Evolutionary conservation across 768 basidiomycete species (phyloP).

Genomic region (Podaxis sp.): DNA sequence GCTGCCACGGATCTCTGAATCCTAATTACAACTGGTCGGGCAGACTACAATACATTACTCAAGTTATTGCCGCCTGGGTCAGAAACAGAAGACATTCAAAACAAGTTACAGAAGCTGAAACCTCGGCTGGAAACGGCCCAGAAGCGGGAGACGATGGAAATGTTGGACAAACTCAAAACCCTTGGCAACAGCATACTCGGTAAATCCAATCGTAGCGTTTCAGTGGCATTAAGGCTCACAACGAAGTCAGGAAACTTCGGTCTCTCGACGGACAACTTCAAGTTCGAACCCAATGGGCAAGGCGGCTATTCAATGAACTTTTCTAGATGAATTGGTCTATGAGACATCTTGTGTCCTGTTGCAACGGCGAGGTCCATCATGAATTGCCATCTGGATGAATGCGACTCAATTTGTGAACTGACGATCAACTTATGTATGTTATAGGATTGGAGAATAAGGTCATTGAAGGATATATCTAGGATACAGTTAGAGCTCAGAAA

Average conservation of each 20-base stretch:
- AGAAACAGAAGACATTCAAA: constrained; percentile 42
- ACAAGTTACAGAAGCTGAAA: constrained; percentile 51
- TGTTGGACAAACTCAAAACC: constrained; percentile 89
- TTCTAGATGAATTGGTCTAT: constrained; percentile 32
- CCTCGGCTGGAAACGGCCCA: constrained; percentile 72
- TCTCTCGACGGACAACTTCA: constrained; percentile 93
- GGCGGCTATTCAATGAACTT: constrained; percentile 98
- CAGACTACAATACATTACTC: constrained; percentile 79
- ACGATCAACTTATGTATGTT: constrained; percentile 31
- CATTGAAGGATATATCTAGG: constrained; percentile 43
- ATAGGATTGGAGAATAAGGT: constrained; percentile 40
- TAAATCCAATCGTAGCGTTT: constrained; percentile 21
- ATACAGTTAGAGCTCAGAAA: background rate
- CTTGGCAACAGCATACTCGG: constrained; percentile 89
- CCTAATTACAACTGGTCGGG: background rate
- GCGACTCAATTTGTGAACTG: background rate
- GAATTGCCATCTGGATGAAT: background rate
- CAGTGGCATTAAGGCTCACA: background rate
- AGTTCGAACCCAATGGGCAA: constrained; percentile 89
- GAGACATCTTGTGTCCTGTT: background rate
- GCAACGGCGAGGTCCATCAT: background rate
- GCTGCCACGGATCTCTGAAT: background rate
- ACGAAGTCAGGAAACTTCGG: constrained; percentile 76
- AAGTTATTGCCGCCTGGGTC: constrained; percentile 52
- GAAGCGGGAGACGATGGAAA: constrained; percentile 85